A percentile compares a stretch with the other conserved stretches of the same genome.
Conservation (phyloP, 2,329 filamentous ascomycete species). For the Aspergillus awamori region DNA sequence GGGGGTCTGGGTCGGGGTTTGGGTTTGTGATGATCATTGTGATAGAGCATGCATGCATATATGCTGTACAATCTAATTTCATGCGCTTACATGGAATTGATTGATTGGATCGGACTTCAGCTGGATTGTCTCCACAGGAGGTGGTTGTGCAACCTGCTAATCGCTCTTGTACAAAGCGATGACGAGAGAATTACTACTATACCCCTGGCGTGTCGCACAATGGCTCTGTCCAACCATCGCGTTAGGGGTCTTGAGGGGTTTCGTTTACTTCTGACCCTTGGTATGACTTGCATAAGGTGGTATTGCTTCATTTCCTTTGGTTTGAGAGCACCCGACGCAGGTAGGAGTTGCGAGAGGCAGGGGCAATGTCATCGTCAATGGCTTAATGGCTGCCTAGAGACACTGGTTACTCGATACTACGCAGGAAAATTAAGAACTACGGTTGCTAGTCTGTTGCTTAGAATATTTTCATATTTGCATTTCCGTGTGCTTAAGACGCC, state of each 20-base stretch:
- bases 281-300: conserved; percentile 9
- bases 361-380: too few relatives aligned
- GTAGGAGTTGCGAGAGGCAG: not conserved
- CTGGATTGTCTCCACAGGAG: not conserved
- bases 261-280: not conserved
- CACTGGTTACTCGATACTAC: too few relatives aligned
- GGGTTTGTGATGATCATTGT: not conserved
- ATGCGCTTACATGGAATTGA: not conserved
- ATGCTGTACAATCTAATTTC: not conserved
- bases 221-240: not conserved
- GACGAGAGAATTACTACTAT: not conserved
- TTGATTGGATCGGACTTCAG: not conserved
- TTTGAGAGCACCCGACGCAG: not conserved
- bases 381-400: too few relatives aligned
- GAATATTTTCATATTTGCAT: not conserved
- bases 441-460: not conserved
- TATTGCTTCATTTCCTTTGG: not conserved
- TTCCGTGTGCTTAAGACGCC: not conserved
- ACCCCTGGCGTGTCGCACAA: not conserved
- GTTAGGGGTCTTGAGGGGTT: not conserved
- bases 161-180: not conserved
- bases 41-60: not conserved
- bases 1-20: not conserved
- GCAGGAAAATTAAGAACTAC: not conserved
- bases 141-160: not conserved